Percentiles rank a stretch among this genome's conserved stretches.
Evolutionary conservation across 2,329 filamentous ascomycete species (phyloP).

Genomic region (Ambrosiella cleistominuta): DNA sequence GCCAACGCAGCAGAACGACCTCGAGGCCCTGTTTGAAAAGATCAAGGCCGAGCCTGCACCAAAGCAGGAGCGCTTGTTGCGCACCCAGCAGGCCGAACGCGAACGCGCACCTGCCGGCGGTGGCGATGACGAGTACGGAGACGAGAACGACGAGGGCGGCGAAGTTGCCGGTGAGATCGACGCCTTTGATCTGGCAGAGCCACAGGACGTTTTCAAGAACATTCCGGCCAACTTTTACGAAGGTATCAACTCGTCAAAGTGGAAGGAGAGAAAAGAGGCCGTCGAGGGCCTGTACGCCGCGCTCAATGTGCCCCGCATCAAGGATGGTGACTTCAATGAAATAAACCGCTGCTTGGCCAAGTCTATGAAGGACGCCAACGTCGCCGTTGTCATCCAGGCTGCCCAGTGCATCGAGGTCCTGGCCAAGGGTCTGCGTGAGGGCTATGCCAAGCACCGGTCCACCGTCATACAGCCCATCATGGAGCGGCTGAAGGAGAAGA

Average conservation of each 20-base stretch:
- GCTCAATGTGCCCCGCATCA: slow-evolving; percentile 75
- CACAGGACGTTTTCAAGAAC: slow-evolving; percentile 70
- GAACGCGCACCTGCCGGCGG: slow-evolving; percentile 50
- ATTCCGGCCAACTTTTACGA: slow-evolving; percentile 71
- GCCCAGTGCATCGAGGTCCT: slow-evolving; percentile 83
- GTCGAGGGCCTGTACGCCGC: slow-evolving; percentile 63
- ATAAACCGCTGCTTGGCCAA: slow-evolving; percentile 73
- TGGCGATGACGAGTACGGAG: slow-evolving; percentile 28
- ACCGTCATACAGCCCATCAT: slow-evolving; percentile 76
- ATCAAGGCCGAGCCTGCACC: slow-evolving; percentile 73
- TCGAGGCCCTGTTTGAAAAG: slow-evolving; percentile 87
- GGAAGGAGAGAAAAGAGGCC: slow-evolving; percentile 95
- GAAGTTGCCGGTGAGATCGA: slow-evolving; percentile 61
- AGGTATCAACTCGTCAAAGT: slow-evolving; percentile 74
- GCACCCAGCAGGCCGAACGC: slow-evolving; percentile 73
- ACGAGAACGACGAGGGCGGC: slow-evolving; percentile 26
- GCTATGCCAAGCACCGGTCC: slow-evolving; percentile 65
- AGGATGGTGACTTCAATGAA: slow-evolving; percentile 77
- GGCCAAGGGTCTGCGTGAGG: slow-evolving; percentile 64
- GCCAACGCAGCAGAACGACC: slow-evolving; percentile 80
- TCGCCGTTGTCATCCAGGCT: slow-evolving; percentile 81
- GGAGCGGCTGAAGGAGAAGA: slow-evolving; percentile 96
- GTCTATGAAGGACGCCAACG: slow-evolving; percentile 97
- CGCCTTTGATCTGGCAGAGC: slow-evolving; percentile 64
- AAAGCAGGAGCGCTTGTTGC: slow-evolving; percentile 76